These are phyloP conservation scores for Garcia nutans DNA, from an alignment of 345 rosid species.

Conservation along the genomic window DNA sequence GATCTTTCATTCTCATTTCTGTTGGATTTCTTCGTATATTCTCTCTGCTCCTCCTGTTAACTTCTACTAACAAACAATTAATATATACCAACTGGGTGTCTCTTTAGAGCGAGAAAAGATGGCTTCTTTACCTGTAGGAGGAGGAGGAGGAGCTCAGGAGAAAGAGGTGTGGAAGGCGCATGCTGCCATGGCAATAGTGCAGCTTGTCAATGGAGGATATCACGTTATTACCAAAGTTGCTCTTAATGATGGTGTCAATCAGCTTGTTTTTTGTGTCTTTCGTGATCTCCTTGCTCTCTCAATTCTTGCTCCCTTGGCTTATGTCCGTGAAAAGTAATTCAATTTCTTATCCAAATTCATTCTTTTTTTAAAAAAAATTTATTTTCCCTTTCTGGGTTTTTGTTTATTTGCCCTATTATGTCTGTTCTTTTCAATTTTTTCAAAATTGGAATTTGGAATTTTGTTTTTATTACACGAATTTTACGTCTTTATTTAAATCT, in stretches of 20 bases:
- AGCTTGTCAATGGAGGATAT: conserved; percentile 83
- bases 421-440: background rate
- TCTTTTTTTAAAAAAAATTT: background rate
- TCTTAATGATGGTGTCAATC: conserved; percentile 90
- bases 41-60: background rate
- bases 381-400: background rate
- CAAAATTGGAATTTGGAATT: background rate
- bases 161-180: conserved; percentile 66
- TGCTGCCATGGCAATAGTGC: conserved; percentile 81
- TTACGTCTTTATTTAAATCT: no score
- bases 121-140: background rate
- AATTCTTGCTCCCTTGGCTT: conserved; percentile 86
- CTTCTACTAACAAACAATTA: background rate
- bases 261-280: conserved; percentile 90
- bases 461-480: background rate
- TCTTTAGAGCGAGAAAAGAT: background rate
- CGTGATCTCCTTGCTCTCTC: conserved; percentile 92
- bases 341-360: background rate
- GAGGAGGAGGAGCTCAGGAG: conserved; percentile 33
- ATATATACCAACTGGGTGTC: no score
- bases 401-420: background rate
- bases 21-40: background rate
- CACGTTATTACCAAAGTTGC: conserved; percentile 97
- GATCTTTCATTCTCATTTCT: background rate
- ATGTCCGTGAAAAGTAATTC: conserved; percentile 72